These are phyloP conservation scores for Aspergillus sp. DNA, from an alignment of 2,329 filamentous ascomycete genomes.

Conservation along the genomic window DNA sequence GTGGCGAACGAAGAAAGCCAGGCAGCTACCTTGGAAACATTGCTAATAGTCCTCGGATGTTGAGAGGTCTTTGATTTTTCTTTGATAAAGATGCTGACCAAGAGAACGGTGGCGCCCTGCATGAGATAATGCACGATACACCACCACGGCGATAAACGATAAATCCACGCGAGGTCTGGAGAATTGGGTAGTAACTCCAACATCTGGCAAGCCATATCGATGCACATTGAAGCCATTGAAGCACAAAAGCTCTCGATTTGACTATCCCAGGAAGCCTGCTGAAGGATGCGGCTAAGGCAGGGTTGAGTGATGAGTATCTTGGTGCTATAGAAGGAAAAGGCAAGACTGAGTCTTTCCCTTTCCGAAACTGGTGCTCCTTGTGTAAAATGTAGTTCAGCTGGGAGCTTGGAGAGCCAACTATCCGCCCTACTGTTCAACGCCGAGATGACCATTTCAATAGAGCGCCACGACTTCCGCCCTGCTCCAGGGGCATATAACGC, in stretches of 20 bases:
- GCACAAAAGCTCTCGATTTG: slow-evolving; percentile 32
- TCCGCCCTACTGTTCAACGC: slow-evolving; percentile 37
- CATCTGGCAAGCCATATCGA: slow-evolving; percentile 36
- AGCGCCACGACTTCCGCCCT: slow-evolving; percentile 34
- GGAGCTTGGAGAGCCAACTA: slow-evolving; percentile 40
- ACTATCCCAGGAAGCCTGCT: slow-evolving; percentile 26
- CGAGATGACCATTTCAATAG: slow-evolving; percentile 38
- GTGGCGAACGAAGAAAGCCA: slow-evolving; percentile 6
- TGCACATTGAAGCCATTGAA: slow-evolving; percentile 35
- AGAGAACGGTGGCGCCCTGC: slow-evolving; percentile 33
- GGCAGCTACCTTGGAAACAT: slow-evolving; percentile 4
- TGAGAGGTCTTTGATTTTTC: not conserved
- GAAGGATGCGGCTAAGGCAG: slow-evolving; percentile 40
- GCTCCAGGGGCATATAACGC: slow-evolving; percentile 40
- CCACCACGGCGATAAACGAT: slow-evolving; percentile 40
- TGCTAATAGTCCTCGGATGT: not conserved
- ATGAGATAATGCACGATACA: slow-evolving; percentile 42
- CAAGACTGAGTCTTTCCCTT: slow-evolving; percentile 36
- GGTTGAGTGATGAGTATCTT: slow-evolving; percentile 45
- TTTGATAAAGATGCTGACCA: slow-evolving; percentile 5
- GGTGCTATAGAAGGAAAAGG: slow-evolving; percentile 44
- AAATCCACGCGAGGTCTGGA: slow-evolving; percentile 31
- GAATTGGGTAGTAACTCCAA: slow-evolving; percentile 37
- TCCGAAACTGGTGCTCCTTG: slow-evolving; percentile 28
- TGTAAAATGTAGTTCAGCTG: slow-evolving; percentile 37